Percentiles rank a stretch among this genome's conserved stretches.
Conservation (phyloP, 257 asterid species). For the Solanum chmielewskii region DNA sequence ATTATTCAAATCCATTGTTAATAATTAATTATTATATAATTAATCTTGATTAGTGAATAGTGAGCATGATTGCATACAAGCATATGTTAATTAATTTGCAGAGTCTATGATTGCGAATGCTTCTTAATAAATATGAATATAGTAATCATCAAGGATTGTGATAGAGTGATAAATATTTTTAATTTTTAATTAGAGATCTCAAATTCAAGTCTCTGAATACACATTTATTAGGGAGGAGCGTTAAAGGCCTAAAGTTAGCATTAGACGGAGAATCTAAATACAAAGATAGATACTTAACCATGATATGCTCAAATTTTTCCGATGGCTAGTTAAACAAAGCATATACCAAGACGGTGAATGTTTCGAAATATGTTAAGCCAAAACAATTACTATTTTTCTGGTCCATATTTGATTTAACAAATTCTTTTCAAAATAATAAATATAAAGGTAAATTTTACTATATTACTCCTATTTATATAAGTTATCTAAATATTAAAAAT, state of each 20-base stretch:
- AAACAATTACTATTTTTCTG: background rate
- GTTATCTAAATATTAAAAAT: background rate
- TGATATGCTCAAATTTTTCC: background rate
- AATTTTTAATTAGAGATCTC: too few relatives aligned
- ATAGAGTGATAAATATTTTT: too few relatives aligned
- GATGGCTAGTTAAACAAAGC: background rate
- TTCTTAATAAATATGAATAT: background rate
- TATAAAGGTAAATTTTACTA: background rate
- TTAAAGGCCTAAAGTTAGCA: background rate
- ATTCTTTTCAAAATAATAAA: background rate
- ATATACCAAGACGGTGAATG: background rate
- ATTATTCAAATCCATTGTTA: background rate
- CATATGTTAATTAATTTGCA: too few relatives aligned
- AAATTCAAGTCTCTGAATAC: too few relatives aligned
- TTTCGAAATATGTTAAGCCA: background rate
- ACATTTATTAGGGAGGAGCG: too few relatives aligned
- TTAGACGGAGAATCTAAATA: background rate
- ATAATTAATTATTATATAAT: background rate
- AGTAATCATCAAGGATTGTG: background rate
- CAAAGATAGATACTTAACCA: background rate
- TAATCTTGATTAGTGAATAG: background rate
- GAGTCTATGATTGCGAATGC: background rate
- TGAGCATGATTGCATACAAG: background rate
- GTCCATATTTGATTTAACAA: background rate
- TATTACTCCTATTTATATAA: background rate